Percentiles rank a stretch among this genome's conserved stretches.
These are phyloP conservation scores for Didymella lethalis DNA, from an alignment of 2,329 filamentous ascomycete genomes.

Conservation along the genomic window DNA sequence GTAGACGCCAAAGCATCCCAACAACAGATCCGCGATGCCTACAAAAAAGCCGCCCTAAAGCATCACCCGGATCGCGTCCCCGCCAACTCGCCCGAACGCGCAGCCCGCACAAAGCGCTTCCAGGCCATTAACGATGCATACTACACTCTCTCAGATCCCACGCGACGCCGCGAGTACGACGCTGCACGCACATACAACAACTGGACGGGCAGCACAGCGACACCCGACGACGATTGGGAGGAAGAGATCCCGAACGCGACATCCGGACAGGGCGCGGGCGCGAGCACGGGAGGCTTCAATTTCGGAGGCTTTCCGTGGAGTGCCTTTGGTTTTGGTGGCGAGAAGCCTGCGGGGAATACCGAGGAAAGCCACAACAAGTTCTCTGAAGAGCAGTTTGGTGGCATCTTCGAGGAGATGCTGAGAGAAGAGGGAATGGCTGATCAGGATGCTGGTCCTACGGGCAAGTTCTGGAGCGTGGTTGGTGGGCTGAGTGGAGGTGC, in stretches of 20 bases:
- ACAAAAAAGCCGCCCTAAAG: constrained; percentile 91
- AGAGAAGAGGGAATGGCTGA: constrained; percentile 73
- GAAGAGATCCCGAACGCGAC: constrained; percentile 57
- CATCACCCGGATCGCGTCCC: constrained; percentile 93
- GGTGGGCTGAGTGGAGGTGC: constrained; percentile 88
- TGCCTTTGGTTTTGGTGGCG: constrained; percentile 68
- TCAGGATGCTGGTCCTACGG: constrained; percentile 66
- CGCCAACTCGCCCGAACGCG: constrained; percentile 81
- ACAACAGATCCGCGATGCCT: constrained; percentile 89
- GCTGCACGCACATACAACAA: constrained; percentile 68
- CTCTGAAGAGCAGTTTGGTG: constrained; percentile 84
- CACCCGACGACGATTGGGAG: constrained; percentile 56
- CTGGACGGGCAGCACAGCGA: constrained; percentile 54
- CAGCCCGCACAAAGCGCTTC: constrained; percentile 83
- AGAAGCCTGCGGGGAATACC: constrained; percentile 52
- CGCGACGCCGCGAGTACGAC: constrained; percentile 84
- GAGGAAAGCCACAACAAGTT: constrained; percentile 63
- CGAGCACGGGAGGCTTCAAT: constrained; percentile 6
- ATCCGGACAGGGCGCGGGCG: constrained; percentile 1
- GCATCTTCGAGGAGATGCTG: constrained; percentile 64
- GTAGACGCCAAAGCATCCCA: constrained; percentile 76
- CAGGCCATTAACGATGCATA: constrained; percentile 94
- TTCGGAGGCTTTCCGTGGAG: constrained; percentile 76
- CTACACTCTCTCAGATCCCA: constrained; percentile 83
- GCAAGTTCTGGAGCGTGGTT: constrained; percentile 84